Base-by-base conservation (phyloP, 306 rosid species). In the Castanea mollissima region DNA sequence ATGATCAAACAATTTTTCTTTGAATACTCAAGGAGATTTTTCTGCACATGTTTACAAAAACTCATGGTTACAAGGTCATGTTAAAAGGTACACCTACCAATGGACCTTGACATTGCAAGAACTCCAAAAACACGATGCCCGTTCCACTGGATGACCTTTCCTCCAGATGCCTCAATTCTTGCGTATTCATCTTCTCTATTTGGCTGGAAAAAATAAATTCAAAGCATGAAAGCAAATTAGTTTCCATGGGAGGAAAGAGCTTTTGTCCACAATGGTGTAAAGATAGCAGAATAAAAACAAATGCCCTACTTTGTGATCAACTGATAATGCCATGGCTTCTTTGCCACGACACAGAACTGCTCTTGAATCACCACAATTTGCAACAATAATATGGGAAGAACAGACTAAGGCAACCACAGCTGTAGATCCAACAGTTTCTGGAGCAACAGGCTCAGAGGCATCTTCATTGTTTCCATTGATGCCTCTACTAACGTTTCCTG, bases 91-190 rank as follows among this genome's bases (percentile, higher is more conserved):
- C 49, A 80, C 84, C 4, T 79, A 88, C 92, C 92, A 69, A 88
- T 88, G 80, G 92, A 88, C 74, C 92, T 84, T 55, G 92, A 88
- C 88, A 88, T 88, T 41, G 90, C 92, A 76, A 88, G 90, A 80
- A 88, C 90, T 5, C 92, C 92, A 4, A 78, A 86, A 25, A 88
- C 90, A 27, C 92, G 90, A 64, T 86, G 92, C 3, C 92, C 92
- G 0, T 86, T 77, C 92, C 92, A 88, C 52, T 86, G 88, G 32
- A 88, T 83, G 75, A 88, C 88, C 74, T 84, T 88, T 69, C 92
- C 92, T 27, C 92, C 92, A 35, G 88, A 71, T 31, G 92, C 89
- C 76, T 86, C 92, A 29, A 88, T 88, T 67, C 92, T 78, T 55
- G 82, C 87, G 9, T 78, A 88, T 73, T 88, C 92, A 23, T 88